Conservation (phyloP, 768 basidiomycete species). For the Calvatia gigantea region DNA sequence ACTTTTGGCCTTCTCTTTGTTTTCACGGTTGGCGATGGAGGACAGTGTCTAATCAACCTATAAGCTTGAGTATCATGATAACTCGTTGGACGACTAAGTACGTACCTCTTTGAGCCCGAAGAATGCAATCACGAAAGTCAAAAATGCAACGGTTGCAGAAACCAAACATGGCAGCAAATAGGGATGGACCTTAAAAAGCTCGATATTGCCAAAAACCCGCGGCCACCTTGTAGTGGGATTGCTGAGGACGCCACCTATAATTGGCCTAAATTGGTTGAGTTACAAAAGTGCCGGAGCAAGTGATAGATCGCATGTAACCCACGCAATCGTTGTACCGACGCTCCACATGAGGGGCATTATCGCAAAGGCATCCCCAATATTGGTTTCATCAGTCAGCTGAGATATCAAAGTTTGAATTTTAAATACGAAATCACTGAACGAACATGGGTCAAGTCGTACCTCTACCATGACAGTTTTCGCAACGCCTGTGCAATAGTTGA, state of each 20-base stretch:
- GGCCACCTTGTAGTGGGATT: conserved; percentile 62
- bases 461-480: conserved; percentile 45
- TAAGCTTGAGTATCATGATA: not conserved
- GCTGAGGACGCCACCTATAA: conserved; percentile 61
- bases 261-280: conserved; percentile 45
- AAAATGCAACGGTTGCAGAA: conserved; percentile 31
- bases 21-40: conserved; percentile 18
- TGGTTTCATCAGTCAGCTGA: conserved; percentile 35
- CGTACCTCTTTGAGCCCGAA: conserved; percentile 43
- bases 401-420: conserved; percentile 8
- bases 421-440: not conserved
- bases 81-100: not conserved
- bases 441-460: conserved; percentile 20
- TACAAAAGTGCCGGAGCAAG: not conserved
- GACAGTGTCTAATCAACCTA: conserved; percentile 27
- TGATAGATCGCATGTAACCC: conserved; percentile 8
- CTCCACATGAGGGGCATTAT: conserved; percentile 32
- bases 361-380: conserved; percentile 35
- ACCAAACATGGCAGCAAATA: conserved; percentile 48
- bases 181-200: conserved; percentile 31
- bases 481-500: conserved; percentile 30
- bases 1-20: not conserved
- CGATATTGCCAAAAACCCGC: conserved; percentile 42
- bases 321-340: conserved; percentile 29
- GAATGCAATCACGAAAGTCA: conserved; percentile 29